A percentile compares a stretch with the other conserved stretches of the same genome.
Evolutionary conservation across 2,329 filamentous ascomycete genomes (phyloP).

Genomic region (Sporothrix mexicana): DNA sequence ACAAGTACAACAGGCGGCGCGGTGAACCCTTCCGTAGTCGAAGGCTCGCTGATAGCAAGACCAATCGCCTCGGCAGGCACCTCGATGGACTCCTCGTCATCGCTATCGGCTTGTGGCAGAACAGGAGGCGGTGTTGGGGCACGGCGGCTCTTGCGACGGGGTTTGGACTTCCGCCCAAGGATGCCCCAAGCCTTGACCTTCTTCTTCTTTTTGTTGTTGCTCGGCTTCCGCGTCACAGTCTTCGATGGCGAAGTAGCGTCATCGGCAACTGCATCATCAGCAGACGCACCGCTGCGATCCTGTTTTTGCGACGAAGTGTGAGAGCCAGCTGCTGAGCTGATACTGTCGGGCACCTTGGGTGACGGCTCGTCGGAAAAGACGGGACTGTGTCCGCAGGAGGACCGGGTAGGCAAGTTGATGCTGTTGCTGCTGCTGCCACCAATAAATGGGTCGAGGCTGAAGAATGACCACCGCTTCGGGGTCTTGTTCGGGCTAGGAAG

Average conservation of each 20-base stretch:
- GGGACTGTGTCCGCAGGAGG: constrained; percentile 53
- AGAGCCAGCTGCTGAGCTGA: background rate
- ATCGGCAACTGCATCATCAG: constrained; percentile 1
- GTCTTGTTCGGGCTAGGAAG: constrained; percentile 58
- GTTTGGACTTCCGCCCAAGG: constrained; percentile 65
- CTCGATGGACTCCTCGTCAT: constrained; percentile 40
- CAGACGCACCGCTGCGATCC: background rate
- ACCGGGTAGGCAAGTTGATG: constrained; percentile 53
- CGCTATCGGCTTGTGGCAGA: constrained; percentile 42
- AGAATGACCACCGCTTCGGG: constrained; percentile 67
- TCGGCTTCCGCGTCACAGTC: constrained; percentile 42
- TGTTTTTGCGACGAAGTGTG: background rate
- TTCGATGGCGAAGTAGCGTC: constrained; percentile 40
- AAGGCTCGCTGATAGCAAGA: constrained; percentile 40
- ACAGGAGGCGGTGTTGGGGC: constrained; percentile 56
- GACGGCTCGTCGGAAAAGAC: constrained; percentile 51
- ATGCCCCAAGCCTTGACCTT: constrained; percentile 78
- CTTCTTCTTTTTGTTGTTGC: constrained; percentile 64
- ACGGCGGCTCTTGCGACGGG: constrained; percentile 52
- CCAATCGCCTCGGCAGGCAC: constrained; percentile 41
- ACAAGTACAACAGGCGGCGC: constrained; percentile 49
- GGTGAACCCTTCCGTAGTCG: background rate
- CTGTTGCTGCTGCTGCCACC: constrained; percentile 41
- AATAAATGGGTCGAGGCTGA: constrained; percentile 63
- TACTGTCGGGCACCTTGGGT: constrained; percentile 37